Base-by-base conservation (phyloP, 2,329 filamentous ascomycete species). In the Nakataea oryzae region DNA sequence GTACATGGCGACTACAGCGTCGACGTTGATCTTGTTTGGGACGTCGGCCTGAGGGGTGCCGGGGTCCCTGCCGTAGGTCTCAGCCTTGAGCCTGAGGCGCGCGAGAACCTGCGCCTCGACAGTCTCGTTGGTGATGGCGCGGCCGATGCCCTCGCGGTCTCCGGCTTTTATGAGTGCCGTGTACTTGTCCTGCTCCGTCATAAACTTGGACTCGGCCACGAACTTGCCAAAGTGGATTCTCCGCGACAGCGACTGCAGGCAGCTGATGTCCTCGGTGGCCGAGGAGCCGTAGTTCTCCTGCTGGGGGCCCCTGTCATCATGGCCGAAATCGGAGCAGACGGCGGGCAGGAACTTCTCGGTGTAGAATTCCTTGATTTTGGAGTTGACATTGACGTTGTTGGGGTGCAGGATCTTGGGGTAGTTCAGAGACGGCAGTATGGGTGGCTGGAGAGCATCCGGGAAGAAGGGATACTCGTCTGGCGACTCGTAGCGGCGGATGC, bases 391-490 rank as follows among this genome's bases (percentile, higher is more conserved):
- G 73, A 99, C 92, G 70, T 89, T 75, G 80, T 99, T 97, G 57
- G 83, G 78, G 75, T 97, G 89, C 60, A 99, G 83, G 71, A 99
- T 91, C 70, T 82, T 81, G 14, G 95, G 95, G 78, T 99, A 99
- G 72, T 90, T 75, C 67, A 99, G 82, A 11, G 92, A 89, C 68
- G 89, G 87, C n/a, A 99, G 84, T 65, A 99, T 90, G 29, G 93
- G 90, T 62, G 82, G 80, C 70, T 91, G 85, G 54, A 97, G 79
- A 12, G 85, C 87, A 32, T 89, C 83, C 1, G 92, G 91, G 78
- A 97, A 99, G 85, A 97, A 99, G 27, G 95, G 91, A 74, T 96
- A 93, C 77, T 99, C 95, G 80, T 99, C 95, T 54, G 95, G 95
- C 0, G 91, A 91, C 74, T 99, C 88, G 80, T 92, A 99, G 72